These are phyloP conservation scores for Diaporthe australafricana DNA, from an alignment of 2,329 filamentous ascomycete species.

Conservation along the genomic window DNA sequence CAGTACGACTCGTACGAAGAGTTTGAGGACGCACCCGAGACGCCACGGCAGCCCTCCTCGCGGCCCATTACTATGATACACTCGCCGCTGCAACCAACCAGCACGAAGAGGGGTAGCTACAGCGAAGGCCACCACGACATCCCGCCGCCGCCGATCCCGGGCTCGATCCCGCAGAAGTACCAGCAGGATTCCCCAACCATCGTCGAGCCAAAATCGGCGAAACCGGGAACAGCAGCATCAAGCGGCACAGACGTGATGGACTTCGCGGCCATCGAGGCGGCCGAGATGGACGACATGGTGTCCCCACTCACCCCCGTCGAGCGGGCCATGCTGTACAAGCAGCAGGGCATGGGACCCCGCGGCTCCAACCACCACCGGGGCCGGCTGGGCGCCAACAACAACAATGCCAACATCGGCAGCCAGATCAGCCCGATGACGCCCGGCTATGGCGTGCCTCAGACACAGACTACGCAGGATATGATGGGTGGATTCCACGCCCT, in stretches of 20 bases:
- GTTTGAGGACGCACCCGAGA: constrained; percentile 29
- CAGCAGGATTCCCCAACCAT: constrained; percentile 6
- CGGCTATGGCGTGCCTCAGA: constrained; percentile 10
- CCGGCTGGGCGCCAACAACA: not conserved
- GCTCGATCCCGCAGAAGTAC: not conserved
- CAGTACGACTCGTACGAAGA: constrained; percentile 36
- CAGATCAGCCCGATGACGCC: constrained; percentile 35
- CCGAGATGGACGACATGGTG: constrained; percentile 37
- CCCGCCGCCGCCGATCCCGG: not conserved
- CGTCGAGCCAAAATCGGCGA: not conserved
- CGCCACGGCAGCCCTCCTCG: constrained; percentile 21
- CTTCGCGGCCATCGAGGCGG: constrained; percentile 36
- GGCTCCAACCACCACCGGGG: not conserved
- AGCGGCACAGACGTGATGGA: constrained; percentile 28
- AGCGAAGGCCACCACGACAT: not conserved
- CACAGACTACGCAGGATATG: not conserved
- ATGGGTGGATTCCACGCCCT: constrained; percentile 34
- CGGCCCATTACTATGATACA: constrained; percentile 30
- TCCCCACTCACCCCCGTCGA: constrained; percentile 35
- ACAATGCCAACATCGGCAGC: not conserved
- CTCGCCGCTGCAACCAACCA: constrained; percentile 20
- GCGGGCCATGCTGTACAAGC: constrained; percentile 37
- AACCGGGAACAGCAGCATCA: not conserved
- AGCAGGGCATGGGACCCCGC: constrained; percentile 25
- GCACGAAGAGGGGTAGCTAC: not conserved